A percentile compares a stretch with the other conserved stretches of the same genome.
Evolutionary conservation across 2,329 filamentous ascomycete genomes (phyloP).

Genomic region (Ascochyta viciae-villosae): DNA sequence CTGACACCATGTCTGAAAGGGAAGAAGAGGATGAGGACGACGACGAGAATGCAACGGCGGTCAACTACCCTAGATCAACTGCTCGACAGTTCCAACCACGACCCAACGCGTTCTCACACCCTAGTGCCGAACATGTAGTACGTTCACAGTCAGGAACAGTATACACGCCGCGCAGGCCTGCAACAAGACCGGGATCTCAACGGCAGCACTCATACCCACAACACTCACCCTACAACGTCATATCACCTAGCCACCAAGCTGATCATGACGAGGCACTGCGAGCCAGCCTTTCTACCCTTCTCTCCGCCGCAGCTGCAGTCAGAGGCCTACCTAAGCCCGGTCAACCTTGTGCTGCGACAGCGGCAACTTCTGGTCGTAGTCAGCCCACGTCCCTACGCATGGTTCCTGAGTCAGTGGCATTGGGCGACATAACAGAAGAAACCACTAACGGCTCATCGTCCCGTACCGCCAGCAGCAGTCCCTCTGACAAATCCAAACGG

Average conservation of each 20-base stretch:
- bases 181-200: constrained; percentile 43
- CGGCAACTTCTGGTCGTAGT: constrained; percentile 47
- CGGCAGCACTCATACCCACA: constrained; percentile 52
- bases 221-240: constrained; percentile 69
- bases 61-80: constrained; percentile 67
- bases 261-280: constrained; percentile 94
- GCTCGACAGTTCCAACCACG: constrained; percentile 77
- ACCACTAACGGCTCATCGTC: constrained; percentile 38
- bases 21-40: constrained; percentile 59
- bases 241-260: constrained; percentile 77
- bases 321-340: constrained; percentile 74
- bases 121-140: constrained; percentile 59
- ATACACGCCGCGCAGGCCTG: constrained; percentile 52
- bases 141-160: constrained; percentile 57
- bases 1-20: constrained; percentile 46
- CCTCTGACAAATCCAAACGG: constrained; percentile 53
- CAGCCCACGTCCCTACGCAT: constrained; percentile 64
- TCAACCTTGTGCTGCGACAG: constrained; percentile 44
- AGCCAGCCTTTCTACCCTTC: constrained; percentile 89
- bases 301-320: constrained; percentile 93
- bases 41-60: constrained; percentile 82
- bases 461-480: constrained; percentile 36
- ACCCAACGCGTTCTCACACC: constrained; percentile 91
- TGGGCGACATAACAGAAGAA: constrained; percentile 52
- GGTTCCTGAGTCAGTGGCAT: constrained; percentile 65